These are phyloP conservation scores for Fusarium decemcellulare DNA, from an alignment of 2,329 filamentous ascomycete genomes.

Conservation along the genomic window DNA sequence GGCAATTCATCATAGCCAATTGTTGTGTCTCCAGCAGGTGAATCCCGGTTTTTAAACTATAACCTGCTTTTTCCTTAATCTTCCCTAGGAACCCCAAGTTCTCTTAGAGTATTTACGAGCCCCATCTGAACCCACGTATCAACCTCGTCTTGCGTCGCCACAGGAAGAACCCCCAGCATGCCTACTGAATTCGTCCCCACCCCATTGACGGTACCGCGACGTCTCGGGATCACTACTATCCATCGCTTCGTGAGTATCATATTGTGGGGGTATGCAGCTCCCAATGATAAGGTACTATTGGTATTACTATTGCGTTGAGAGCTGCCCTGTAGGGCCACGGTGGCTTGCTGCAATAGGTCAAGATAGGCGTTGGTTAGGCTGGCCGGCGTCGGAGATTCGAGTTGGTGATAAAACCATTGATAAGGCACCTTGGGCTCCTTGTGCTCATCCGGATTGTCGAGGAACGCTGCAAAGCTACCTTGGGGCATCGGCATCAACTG, in stretches of 20 bases:
- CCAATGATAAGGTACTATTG: neutral
- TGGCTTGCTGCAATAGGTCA: neutral
- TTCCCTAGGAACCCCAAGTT: conserved; percentile 4
- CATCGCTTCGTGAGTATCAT: conserved; percentile 8
- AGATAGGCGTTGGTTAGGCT: too few relatives aligned
- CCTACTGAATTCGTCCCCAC: conserved; percentile 6
- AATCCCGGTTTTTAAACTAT: too few relatives aligned
- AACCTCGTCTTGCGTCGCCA: conserved; percentile 13
- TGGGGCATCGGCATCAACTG: conserved; percentile 5
- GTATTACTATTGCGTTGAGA: too few relatives aligned
- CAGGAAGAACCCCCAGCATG: conserved; percentile 6
- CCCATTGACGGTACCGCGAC: neutral
- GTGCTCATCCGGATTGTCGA: neutral
- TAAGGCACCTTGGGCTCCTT: neutral
- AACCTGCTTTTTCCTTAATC: too few relatives aligned
- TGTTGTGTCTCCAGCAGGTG: too few relatives aligned
- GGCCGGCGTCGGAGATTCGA: neutral
- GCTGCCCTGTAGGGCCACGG: neutral
- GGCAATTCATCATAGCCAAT: too few relatives aligned
- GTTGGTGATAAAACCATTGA: conserved; percentile 3
- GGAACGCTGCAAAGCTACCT: neutral
- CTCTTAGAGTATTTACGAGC: neutral
- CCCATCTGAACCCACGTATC: conserved; percentile 1
- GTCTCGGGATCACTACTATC: conserved; percentile 8
- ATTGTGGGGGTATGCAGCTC: conserved; percentile 2